phyloP scores from a whole-genome alignment of 1,284 basidiomycete species.

The Rhodotorula sp. region DNA sequence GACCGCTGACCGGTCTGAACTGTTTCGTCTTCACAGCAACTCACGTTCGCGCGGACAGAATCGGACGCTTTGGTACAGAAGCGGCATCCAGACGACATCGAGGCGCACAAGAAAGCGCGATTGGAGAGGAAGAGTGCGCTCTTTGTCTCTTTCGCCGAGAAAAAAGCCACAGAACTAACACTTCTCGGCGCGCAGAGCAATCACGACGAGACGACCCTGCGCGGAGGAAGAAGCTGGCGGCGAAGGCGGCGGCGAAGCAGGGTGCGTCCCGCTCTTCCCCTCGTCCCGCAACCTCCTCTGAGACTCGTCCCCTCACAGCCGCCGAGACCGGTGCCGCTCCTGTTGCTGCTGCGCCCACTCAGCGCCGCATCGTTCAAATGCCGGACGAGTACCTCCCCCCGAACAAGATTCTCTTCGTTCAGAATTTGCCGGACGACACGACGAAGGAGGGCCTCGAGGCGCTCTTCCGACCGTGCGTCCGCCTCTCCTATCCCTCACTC shows the following conservation, averaged over 20 bases:
- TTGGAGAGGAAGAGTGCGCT: constrained; percentile 75
- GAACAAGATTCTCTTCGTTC: constrained; percentile 97
- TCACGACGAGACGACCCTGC: constrained; percentile 82
- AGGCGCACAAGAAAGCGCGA: constrained; percentile 70
- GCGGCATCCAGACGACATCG: constrained; percentile 62
- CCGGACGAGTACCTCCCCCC: constrained; percentile 99
- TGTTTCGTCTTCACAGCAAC: constrained; percentile 61
- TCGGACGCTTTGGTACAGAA: constrained; percentile 85
- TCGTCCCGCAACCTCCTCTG: not conserved
- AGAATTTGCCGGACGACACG: constrained; percentile 83
- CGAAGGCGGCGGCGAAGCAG: constrained; percentile 63
- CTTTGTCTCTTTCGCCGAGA: too few species aligned
- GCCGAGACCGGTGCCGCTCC: constrained; percentile 57
- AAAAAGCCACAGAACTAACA: too few species aligned
- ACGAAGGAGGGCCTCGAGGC: constrained; percentile 84
- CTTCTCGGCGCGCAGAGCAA: constrained; percentile 56
- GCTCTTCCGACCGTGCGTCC: constrained; percentile 76
- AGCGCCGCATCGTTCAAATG: constrained; percentile 70
- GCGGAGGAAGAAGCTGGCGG: constrained; percentile 74
- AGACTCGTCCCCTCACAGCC: constrained; percentile 54
- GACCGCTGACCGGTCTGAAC: not conserved
- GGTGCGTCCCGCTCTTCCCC: constrained; percentile 21
- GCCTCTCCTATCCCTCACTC: constrained; percentile 2
- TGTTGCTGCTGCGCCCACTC: constrained; percentile 16
- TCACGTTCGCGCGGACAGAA: constrained; percentile 81